Evolutionary conservation across 2,329 filamentous ascomycete species (phyloP), one percentile per base, ranked within the genome.

Genomic region (Xylariaceae sp.): DNA sequence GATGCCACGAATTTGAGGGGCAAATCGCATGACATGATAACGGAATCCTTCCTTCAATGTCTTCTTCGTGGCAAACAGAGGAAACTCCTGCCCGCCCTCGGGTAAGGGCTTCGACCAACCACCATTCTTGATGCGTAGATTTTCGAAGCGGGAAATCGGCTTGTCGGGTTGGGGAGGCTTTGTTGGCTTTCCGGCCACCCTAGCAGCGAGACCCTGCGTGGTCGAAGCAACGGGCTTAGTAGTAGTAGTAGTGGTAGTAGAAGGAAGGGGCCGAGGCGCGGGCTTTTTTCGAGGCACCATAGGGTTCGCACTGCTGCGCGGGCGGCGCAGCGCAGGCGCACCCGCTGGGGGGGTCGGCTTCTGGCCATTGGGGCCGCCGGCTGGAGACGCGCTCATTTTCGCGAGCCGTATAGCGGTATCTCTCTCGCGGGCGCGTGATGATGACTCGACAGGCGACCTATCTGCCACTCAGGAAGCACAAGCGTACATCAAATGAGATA

Each of bases 1-100:
- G 72, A 73, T 8, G 75, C 68, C 52, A 61, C 65, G 9, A 78
- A 63, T 88, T 81, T 59, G 76, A 72, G 66, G 67, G 4, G 69
- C 65, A 58, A 99, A 86, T 66, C 90, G 88, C 80, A 96, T 92
- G 63, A 96, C 84, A 71, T 99, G 94, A 69, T 92, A 87, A 53
- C 93, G 88, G 60, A 96, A 77, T 4, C 88, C 89, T 66, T 94
- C 88, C 58, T 90, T 81, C 53, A 96, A 75, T 8, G 87, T 85
- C 68, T 87, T 86, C 74, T 95, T 96, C 5, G 90, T 95, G 5
- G 92, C 90, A 64, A 91, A 84, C 15, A 97, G 80, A 11, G 90
- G 90, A 66, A 86, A 86, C 18, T 76, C 73, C 30, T 71, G 72
- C 15, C 68, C 66, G 1, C 73, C 76, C 0, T 71, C 68, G 2